These are phyloP conservation scores for Phytophthora tentaculata DNA, from an alignment of 352 stramenopile genomes.

Conservation along the genomic window DNA sequence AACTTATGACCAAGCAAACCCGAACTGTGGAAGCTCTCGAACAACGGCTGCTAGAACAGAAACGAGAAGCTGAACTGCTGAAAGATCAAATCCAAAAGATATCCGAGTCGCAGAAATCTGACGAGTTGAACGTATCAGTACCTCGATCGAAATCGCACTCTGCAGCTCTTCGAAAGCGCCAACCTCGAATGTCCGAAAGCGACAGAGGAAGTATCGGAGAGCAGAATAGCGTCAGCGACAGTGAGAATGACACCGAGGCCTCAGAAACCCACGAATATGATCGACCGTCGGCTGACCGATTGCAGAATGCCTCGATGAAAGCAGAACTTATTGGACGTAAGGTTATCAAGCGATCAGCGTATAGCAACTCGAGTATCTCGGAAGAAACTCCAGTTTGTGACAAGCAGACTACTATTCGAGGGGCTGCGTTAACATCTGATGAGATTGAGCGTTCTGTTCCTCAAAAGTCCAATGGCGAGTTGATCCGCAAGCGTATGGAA, in stretches of 20 bases:
- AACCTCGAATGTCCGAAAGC: conserved; percentile 2
- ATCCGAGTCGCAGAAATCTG: conserved; percentile 8
- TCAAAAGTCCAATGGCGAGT: conserved; percentile 49
- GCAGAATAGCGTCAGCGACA: conserved; percentile 40
- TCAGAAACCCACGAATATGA: conserved; percentile 32
- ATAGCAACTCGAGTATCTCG: conserved; percentile 23
- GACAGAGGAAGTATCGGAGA: conserved; percentile 14
- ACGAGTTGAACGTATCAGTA: conserved; percentile 20
- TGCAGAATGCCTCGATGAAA: conserved; percentile 9
- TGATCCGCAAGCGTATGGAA: conserved; percentile 74
- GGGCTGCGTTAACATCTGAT: conserved; percentile 14
- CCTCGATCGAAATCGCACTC: conserved; percentile 42
- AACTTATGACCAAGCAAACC: conserved; percentile 62
- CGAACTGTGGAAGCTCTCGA: conserved; percentile 60
- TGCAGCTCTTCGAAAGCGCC: conserved; percentile 17
- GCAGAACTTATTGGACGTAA: conserved; percentile 6
- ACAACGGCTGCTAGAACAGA: conserved; percentile 65
- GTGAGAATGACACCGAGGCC: conserved; percentile 60
- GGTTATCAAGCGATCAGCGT: conserved; percentile 18
- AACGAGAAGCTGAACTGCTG: conserved; percentile 55
- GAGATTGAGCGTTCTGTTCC: conserved; percentile 2
- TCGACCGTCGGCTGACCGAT: conserved; percentile 13
- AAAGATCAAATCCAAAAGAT: conserved; percentile 49
- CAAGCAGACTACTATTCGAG: conserved; percentile 22
- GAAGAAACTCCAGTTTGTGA: conserved; percentile 7